Evolutionary conservation across 371 early-diverging fungal genomes (phyloP), one percentile per base, ranked within the genome.

Genomic region (Apophysomyces ossiformis): DNA sequence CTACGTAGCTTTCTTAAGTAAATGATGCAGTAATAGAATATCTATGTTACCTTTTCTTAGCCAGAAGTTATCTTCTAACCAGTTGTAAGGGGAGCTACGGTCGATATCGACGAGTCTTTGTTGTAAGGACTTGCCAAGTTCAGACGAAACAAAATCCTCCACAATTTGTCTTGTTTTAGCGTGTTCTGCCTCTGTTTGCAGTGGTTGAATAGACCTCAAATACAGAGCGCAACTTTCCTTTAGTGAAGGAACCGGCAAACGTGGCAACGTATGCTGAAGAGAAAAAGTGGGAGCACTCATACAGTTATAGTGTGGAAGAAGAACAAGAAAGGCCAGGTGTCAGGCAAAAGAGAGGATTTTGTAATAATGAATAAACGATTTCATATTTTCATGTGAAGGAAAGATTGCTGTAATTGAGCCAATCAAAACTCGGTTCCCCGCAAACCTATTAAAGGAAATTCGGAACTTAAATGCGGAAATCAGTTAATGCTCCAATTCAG

Each of bases 31-130:
- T 35, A 12, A 16, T 46, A 6, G 1, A 50, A 15, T 15, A 2
- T 41, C 16, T 60, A n/a, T 16, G 18, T 60, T 70, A 78, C 78
- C 78, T 70, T 79, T 79, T 44, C 61, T 65, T 45, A 94, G 76
- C 98, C 98, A 97, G 90, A 94, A 96, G 21, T 89, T 88, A 56
- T 91, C 87, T 65, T 97, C 96, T 18, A 97, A 79, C 98, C 98
- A 97, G 63, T 91, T 93, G 73, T 83, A 69, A 15, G 85, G 82
- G 12, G 90, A 85, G n/a, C 79, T 69, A 15, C 74, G 80, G 32
- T 89, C 89, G 59, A 87, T 73, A 65, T 85, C 88, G 7, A 85
- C 67, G 26, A 91, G 69, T 35, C 90, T 78, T 41, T 89, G 79
- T 63, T 91, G 89, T 21, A 84, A 64, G 1, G 77, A 72, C 4